Base-by-base conservation (phyloP, 1,284 basidiomycete genomes). In the Moesziomyces sp. region DNA sequence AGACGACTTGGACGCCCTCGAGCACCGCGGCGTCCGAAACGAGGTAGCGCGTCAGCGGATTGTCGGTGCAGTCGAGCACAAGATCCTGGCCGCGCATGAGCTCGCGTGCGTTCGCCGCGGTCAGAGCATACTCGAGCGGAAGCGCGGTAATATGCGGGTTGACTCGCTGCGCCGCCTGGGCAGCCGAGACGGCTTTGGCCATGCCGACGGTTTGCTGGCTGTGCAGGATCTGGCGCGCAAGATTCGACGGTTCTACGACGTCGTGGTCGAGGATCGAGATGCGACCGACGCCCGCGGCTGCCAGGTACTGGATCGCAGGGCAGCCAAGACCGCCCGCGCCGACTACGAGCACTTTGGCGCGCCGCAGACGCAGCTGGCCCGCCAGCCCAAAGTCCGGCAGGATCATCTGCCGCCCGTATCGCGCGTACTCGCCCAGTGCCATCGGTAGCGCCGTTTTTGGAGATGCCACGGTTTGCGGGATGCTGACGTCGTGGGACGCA, bases 381-480 rank as follows among this genome's bases (percentile, higher is more conserved):
- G 88, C 86, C 1, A 98, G 87, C 0, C 96, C 96, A 81, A 97
- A 91, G 24, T 90, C 91, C 60, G 93, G 90, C 57, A 98, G 87
- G 74, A 99, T 94, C 94, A 99, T 97, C 83, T 99, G 97, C 46
- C 97, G 88, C 24, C 95, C 94, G 89, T 98, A 99, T 49, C 96
- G 89, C 74, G 87, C 86, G 84, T 97, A 98, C 80, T 98, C 95
- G 45, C 85, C 82, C 8, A 86, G 79, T 8, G 77, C 76, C 45
- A 88, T 77, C 10, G 83, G 77, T 16, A 78, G 49, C 14, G 46
- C 16, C 30, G 28, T 30, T 3, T 30, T 30, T 2, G 3, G 10
- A 30, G 8, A 8, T 30, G 28, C 28, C 5, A 8, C 11, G 9
- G 8, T 30, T 30, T 8, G 30, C 8, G 30, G 30, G 30, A 0